A percentile compares a stretch with the other conserved stretches of the same genome.
Evolutionary conservation across 176 grass and related monocot species (phyloP).

Genomic region (bread wheat (Triticum aestivum)): DNA sequence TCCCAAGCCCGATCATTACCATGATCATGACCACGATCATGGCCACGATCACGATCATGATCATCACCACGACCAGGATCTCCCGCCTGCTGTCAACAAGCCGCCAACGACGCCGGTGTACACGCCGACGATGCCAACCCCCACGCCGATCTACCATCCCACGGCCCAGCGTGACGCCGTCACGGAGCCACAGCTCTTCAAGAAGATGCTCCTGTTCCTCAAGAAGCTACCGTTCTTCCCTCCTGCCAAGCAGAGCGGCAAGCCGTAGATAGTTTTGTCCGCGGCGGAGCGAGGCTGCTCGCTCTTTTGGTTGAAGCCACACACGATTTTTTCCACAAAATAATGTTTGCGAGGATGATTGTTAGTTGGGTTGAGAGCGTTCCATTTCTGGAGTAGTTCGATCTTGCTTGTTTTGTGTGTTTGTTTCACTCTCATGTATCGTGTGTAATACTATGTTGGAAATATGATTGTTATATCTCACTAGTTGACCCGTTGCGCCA

Average conservation of each 20-base stretch:
- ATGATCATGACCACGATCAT: not conserved
- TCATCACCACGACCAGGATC: not conserved
- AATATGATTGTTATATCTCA: not conserved
- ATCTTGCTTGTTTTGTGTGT: not conserved
- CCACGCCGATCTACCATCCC: conserved; percentile 29
- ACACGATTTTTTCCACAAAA: not conserved
- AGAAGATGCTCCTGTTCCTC: conserved; percentile 17
- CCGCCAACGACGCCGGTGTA: conserved; percentile 8
- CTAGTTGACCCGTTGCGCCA: no score
- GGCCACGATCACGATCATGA: not conserved
- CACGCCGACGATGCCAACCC: not conserved
- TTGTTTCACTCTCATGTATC: conserved; percentile 3
- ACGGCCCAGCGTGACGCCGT: conserved; percentile 8
- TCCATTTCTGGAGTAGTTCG: not conserved
- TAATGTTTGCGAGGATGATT: not conserved
- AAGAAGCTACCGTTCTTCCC: conserved; percentile 36
- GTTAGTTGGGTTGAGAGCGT: not conserved
- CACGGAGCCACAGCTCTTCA: conserved; percentile 19
- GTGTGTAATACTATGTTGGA: not conserved
- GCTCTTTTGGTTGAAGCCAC: not conserved
- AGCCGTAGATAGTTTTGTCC: conserved; percentile 6
- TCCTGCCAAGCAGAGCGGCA: conserved; percentile 5
- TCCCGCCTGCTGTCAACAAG: conserved; percentile 14
- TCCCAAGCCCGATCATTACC: not conserved
- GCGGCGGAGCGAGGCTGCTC: not conserved